These are phyloP conservation scores for Apiospora saccharicola DNA, from an alignment of 2,329 filamentous ascomycete species.

Conservation along the genomic window DNA sequence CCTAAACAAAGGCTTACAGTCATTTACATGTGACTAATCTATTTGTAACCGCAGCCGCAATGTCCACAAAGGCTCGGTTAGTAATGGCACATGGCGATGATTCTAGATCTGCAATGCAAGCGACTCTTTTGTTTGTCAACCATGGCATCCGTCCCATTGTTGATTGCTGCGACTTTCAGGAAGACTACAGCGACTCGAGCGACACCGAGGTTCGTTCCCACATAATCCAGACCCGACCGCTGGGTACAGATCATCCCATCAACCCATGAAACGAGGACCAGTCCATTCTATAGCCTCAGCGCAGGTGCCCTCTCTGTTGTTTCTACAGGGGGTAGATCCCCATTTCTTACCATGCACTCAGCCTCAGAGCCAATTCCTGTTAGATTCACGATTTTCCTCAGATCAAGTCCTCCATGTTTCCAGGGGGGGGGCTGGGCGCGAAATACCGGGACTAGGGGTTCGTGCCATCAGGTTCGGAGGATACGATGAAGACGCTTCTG, in stretches of 20 bases:
- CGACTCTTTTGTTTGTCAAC: background rate
- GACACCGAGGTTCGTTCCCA: background rate
- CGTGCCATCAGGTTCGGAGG: no score
- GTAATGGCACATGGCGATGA: no score
- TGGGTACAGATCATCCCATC: background rate
- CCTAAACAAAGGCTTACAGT: background rate
- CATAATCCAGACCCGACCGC: background rate
- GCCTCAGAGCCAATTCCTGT: background rate
- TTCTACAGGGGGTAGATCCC: background rate
- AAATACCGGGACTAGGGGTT: background rate
- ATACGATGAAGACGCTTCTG: no score
- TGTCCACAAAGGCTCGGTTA: background rate
- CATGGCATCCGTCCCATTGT: background rate
- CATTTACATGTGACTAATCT: background rate
- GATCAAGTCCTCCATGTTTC: background rate
- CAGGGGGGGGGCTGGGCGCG: background rate
- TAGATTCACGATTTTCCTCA: background rate
- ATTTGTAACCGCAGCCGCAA: background rate
- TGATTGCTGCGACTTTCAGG: background rate
- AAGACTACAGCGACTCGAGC: background rate
- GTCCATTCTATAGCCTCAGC: background rate
- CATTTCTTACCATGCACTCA: background rate
- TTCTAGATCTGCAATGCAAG: background rate
- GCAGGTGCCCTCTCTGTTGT: background rate
- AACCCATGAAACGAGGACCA: background rate